phyloP scores from a whole-genome alignment of 2,329 filamentous ascomycete species.

The Rutstroemia sp. region DNA sequence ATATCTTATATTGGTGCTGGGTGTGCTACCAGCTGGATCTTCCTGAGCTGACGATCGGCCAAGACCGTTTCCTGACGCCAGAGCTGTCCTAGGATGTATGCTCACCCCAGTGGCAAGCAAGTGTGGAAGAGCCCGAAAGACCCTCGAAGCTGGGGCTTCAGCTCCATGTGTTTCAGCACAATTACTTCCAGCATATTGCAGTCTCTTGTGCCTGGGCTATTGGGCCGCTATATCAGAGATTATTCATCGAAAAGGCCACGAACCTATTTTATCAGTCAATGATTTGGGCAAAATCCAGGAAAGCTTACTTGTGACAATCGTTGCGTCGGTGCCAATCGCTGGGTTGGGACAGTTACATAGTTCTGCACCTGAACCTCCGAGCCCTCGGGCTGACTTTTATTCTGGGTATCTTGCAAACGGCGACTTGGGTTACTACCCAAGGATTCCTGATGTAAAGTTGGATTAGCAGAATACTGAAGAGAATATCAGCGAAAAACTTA shows the following conservation, averaged over 20 bases:
- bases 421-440: conserved; percentile 22
- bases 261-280: conserved; percentile 24
- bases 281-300: conserved; percentile 17
- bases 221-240: not conserved
- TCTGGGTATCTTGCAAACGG: conserved; percentile 13
- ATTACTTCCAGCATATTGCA: too few species aligned
- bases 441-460: conserved; percentile 19
- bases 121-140: too few species aligned
- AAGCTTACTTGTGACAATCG: conserved; percentile 57
- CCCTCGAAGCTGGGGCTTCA: too few species aligned
- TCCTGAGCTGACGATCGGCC: conserved; percentile 16
- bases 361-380: not conserved
- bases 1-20: conserved; percentile 68
- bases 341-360: conserved; percentile 16
- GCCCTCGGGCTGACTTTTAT: conserved; percentile 10
- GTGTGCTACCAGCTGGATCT: conserved; percentile 83
- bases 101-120: too few species aligned
- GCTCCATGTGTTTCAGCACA: too few species aligned
- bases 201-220: too few species aligned
- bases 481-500: conserved; percentile 32
- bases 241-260: conserved; percentile 28
- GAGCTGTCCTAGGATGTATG: too few species aligned
- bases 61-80: too few species aligned
- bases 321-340: conserved; percentile 62
- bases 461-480: conserved; percentile 23